Conservation (phyloP, 139 green algal species). For the Micractinium conductrix region DNA sequence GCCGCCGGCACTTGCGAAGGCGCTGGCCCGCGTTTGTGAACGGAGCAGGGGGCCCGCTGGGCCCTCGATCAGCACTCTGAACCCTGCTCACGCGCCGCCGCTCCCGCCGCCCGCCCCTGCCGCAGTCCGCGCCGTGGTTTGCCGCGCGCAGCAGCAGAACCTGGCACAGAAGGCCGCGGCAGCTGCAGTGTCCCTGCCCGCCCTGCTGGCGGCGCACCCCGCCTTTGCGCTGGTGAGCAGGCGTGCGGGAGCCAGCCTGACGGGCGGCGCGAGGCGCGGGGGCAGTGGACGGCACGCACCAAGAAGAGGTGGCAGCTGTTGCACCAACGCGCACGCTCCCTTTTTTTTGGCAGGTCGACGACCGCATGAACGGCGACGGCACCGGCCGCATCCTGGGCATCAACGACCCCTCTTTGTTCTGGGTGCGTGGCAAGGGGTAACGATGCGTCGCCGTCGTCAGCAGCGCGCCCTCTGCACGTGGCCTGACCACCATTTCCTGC, state of each 20-base stretch:
- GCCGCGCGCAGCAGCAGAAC: constrained; percentile 52
- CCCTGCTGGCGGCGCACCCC: constrained; percentile 52
- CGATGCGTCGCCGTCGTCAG: not conserved
- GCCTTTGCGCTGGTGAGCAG: constrained; percentile 57
- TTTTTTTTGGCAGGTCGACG: constrained; percentile 38
- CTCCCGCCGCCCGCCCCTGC: not conserved
- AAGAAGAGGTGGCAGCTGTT: too few relatives aligned
- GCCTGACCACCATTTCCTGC: not conserved
- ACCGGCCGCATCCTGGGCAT: constrained; percentile 60
- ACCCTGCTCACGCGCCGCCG: not conserved
- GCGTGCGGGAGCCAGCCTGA: too few relatives aligned
- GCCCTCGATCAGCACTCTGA: not conserved
- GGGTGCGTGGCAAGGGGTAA: too few relatives aligned
- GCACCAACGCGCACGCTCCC: too few relatives aligned
- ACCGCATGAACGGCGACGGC: constrained; percentile 64
- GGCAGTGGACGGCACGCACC: too few relatives aligned
- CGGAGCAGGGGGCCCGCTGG: too few relatives aligned
- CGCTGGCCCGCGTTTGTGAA: not conserved
- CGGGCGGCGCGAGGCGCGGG: too few relatives aligned
- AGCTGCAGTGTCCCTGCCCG: constrained; percentile 47
- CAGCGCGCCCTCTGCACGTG: not conserved
- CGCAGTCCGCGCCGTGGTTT: constrained; percentile 37
- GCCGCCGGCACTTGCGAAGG: not conserved
- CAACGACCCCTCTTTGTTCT: constrained; percentile 65
- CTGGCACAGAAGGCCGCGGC: constrained; percentile 46